These are phyloP conservation scores for Globisporangium rhizosaccharum DNA, from an alignment of 352 stramenopile species.

Conservation along the genomic window DNA sequence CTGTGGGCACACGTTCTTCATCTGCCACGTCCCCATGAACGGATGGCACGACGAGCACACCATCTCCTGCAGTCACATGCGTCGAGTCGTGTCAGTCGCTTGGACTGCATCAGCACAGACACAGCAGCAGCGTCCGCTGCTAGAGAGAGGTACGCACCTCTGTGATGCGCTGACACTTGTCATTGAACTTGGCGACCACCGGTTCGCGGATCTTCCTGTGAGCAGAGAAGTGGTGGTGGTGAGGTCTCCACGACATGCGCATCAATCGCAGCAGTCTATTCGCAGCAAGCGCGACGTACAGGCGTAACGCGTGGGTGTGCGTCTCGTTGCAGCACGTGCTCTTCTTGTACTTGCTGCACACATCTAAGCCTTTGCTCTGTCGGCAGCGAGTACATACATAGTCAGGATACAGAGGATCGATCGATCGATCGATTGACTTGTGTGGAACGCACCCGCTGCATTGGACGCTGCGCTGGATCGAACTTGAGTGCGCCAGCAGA, in stretches of 20 bases:
- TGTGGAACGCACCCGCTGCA: conserved; percentile 49
- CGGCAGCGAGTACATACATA: not conserved
- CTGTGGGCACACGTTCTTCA: conserved; percentile 69
- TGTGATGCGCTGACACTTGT: conserved; percentile 53
- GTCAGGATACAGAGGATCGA: not conserved
- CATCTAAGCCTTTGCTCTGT: conserved; percentile 58
- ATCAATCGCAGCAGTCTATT: not conserved
- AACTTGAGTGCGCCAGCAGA: conserved; percentile 70
- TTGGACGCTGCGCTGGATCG: conserved; percentile 46
- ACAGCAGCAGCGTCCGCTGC: not conserved
- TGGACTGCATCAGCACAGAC: not conserved
- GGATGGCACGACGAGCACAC: conserved; percentile 76
- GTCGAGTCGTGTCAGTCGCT: not conserved
- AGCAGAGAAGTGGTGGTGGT: not conserved
- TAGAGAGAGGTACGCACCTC: conserved; percentile 20
- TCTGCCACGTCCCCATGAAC: conserved; percentile 66
- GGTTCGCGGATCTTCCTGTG: conserved; percentile 74
- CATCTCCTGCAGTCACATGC: conserved; percentile 49
- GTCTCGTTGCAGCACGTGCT: conserved; percentile 80
- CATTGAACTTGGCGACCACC: conserved; percentile 69
- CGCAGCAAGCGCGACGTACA: conserved; percentile 28
- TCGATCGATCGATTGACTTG: not conserved
- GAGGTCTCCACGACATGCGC: not conserved
- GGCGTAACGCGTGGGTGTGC: conserved; percentile 51
- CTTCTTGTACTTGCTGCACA: conserved; percentile 76